Base-by-base conservation (phyloP, 164 flowering plant species). In the Umbilicus rupestris region DNA sequence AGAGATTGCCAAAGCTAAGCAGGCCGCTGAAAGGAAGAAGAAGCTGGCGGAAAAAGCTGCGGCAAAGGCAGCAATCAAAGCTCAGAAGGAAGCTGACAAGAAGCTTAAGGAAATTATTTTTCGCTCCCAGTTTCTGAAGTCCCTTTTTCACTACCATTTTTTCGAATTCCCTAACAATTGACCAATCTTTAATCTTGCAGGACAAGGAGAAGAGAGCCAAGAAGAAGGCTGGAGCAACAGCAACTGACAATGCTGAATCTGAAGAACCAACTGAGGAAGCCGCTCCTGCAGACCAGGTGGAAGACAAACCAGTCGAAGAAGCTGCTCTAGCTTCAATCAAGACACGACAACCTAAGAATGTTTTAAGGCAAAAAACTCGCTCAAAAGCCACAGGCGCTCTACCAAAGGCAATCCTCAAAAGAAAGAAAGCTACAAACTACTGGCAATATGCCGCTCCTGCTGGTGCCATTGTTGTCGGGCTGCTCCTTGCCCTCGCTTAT, bases 51-150 rank as follows among this genome's bases (percentile, higher is more conserved):
- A 86, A 70, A 84, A 82, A 73, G 78, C 81, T 26, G 86, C 82
- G 3, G 78, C 82, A 0, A 92, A 86, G 79, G 99, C 99, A 10
- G 92, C 92, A 33, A 50, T 76, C 20, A 83, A 81, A 74, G 90
- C 94, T 70, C 87, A 91, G 72, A 94, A 89, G 73, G 96, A 89
- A 73, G 96, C 96, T 68, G 97, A 95, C 66, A 89, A 88, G 85
- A 92, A 88, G 78, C 83, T 73, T 33, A 95, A 89, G 97, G 99
- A 59, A 84, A 79, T 79, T 73, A 67, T 71, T 67, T 26, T 20
- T 17, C 26, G 6, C 52, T 20, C 1, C 20, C 24, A 62, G 37
- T 47, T 75, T 19, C 66, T 10, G 24, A 12, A 5, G 4, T 29
- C 50, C 63, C 17, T 17, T 41, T 58, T 66, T 47, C 15, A 16